These are phyloP conservation scores for Talaromyces sp. DNA, from an alignment of 2,329 filamentous ascomycete genomes.

Conservation along the genomic window DNA sequence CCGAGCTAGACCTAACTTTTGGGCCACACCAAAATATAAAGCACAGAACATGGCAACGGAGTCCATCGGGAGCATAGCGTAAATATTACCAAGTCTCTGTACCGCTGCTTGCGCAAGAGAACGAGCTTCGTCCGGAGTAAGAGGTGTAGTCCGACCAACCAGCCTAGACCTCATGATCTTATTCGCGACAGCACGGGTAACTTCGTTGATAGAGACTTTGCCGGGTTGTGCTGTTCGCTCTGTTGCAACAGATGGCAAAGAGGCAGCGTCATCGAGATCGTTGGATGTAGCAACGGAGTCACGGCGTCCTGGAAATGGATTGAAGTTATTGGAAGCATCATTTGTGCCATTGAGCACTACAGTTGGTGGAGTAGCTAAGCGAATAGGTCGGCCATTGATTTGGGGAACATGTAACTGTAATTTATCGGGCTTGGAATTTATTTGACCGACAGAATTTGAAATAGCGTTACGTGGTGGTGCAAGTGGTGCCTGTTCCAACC, in stretches of 20 bases:
- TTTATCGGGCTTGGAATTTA: constrained; percentile 7
- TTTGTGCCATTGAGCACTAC: constrained; percentile 35
- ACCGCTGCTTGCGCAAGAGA: constrained; percentile 30
- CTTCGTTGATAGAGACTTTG: constrained; percentile 26
- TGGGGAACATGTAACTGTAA: constrained; percentile 32
- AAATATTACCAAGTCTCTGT: constrained; percentile 26
- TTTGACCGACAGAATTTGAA: constrained; percentile 1
- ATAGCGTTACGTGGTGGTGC: constrained; percentile 11
- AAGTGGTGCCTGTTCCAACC: constrained; percentile 35
- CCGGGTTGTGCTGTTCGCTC: constrained; percentile 10
- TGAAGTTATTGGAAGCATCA: constrained; percentile 4
- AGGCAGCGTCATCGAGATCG: constrained; percentile 19
- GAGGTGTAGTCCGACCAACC: constrained; percentile 24
- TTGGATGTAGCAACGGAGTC: constrained; percentile 13
- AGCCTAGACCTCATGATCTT: constrained; percentile 28
- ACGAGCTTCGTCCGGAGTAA: constrained; percentile 29
- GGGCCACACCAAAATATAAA: constrained; percentile 33
- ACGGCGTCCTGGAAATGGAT: constrained; percentile 5
- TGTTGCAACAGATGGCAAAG: constrained; percentile 22
- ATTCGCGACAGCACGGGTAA: constrained; percentile 28
- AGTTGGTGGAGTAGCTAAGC: constrained; percentile 41
- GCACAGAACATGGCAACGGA: constrained; percentile 27
- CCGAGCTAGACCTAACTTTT: constrained; percentile 29
- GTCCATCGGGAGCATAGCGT: constrained; percentile 23
- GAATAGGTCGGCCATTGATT: constrained; percentile 36